Conservation (phyloP, 2,329 filamentous ascomycete genomes). For the Hymenoscyphus occultus region DNA sequence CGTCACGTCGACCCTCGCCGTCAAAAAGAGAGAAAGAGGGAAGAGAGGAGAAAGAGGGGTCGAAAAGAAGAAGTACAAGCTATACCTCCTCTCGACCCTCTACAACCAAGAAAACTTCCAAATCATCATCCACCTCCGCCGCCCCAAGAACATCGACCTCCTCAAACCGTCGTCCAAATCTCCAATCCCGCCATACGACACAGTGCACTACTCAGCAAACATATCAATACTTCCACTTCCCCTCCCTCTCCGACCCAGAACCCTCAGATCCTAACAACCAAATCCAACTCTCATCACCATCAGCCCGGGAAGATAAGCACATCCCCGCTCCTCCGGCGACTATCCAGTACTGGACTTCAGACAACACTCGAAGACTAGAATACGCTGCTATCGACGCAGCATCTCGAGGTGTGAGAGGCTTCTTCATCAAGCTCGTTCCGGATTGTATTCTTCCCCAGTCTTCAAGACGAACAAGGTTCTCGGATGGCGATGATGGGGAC, state of each 20-base stretch:
- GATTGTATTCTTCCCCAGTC: constrained; percentile 56
- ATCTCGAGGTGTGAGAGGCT: constrained; percentile 57
- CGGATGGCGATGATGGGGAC: constrained; percentile 42
- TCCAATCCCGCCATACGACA: constrained; percentile 18
- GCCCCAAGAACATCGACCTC: constrained; percentile 11
- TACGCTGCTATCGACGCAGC: constrained; percentile 66
- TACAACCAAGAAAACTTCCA: constrained; percentile 20
- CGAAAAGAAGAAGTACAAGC: constrained; percentile 19
- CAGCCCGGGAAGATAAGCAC: not conserved
- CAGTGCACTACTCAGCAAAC: constrained; percentile 11
- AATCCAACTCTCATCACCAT: constrained; percentile 41
- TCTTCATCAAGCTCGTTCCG: constrained; percentile 57
- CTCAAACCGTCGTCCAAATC: constrained; percentile 10
- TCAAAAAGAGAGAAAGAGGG: constrained; percentile 14
- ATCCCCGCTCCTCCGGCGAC: constrained; percentile 52
- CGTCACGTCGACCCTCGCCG: constrained; percentile 14
- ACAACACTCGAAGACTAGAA: constrained; percentile 59
- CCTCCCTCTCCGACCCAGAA: constrained; percentile 23
- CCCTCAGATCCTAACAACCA: constrained; percentile 21
- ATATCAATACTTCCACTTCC: constrained; percentile 36
- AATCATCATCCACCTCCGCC: constrained; percentile 17
- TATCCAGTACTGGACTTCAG: constrained; percentile 66
- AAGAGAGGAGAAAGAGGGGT: not conserved
- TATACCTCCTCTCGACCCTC: constrained; percentile 23
- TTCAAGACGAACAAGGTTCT: constrained; percentile 51